Conservation (phyloP, 768 basidiomycete species). For the Termitomyces sp. region DNA sequence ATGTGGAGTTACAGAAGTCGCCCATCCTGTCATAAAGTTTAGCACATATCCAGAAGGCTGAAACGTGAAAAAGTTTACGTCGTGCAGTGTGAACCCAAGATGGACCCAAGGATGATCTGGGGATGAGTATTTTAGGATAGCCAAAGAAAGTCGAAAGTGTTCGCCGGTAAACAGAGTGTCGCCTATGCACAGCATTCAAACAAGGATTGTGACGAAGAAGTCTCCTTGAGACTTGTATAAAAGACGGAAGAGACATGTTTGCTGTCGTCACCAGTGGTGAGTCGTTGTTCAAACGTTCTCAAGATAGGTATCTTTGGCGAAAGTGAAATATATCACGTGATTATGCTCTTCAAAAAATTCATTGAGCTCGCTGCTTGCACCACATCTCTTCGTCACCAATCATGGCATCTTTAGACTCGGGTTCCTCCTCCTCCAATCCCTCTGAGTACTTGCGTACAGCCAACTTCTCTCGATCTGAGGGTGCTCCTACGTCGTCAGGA, state of each 20-base stretch:
- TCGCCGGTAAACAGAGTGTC: conserved; percentile 12
- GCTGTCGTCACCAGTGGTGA: not conserved
- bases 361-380: not conserved
- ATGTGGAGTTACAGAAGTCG: conserved; percentile 73
- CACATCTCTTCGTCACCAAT: conserved; percentile 14
- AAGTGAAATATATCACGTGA: conserved; percentile 12
- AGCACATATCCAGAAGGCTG: not conserved
- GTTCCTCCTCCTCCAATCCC: conserved; percentile 39
- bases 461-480: conserved; percentile 39
- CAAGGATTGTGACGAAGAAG: not conserved
- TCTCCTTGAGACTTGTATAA: conserved; percentile 14
- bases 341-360: conserved; percentile 5
- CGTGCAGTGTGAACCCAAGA: conserved; percentile 14
- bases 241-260: conserved; percentile 16
- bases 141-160: conserved; percentile 7
- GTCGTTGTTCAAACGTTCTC: not conserved
- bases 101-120: conserved; percentile 17
- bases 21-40: conserved; percentile 51
- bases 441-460: conserved; percentile 41
- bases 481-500: conserved; percentile 34
- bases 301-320: too few relatives aligned
- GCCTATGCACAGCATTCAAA: not conserved
- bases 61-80: conserved; percentile 19
- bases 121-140: conserved; percentile 13
- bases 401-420: conserved; percentile 24